Evolutionary conservation across 2,329 filamentous ascomycete species (phyloP).

Genomic region (Thelonectria blattea): DNA sequence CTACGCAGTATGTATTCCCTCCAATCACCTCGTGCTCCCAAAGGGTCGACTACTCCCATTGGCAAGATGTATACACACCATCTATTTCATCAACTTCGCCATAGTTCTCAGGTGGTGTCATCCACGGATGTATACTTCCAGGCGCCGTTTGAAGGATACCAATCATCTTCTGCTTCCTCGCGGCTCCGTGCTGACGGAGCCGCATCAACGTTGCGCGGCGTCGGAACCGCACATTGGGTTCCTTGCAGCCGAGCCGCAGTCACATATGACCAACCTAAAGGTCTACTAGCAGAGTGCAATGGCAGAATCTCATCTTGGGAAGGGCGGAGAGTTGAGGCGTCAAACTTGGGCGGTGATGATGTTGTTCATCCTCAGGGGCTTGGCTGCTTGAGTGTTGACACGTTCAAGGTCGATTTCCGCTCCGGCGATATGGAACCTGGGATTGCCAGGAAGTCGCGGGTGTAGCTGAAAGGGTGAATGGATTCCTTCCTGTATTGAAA

Average conservation of each 20-base stretch:
- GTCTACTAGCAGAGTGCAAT: neutral
- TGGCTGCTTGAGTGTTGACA: no score
- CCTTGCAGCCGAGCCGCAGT: neutral
- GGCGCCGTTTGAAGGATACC: neutral
- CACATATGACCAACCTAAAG: neutral
- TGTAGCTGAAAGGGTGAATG: no score
- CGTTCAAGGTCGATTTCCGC: no score
- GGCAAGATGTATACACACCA: neutral
- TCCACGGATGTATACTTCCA: neutral
- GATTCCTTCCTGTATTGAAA: no score
- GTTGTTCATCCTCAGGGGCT: no score
- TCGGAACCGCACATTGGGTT: neutral
- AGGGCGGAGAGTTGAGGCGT: no score
- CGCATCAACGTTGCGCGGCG: neutral
- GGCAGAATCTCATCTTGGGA: neutral
- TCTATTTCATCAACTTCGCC: neutral
- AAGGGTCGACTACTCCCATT: neutral
- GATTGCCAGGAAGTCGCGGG: no score
- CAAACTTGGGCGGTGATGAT: no score
- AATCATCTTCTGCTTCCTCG: neutral
- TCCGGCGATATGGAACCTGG: no score
- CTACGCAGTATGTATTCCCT: neutral
- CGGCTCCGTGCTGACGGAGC: neutral
- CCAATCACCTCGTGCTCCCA: neutral
- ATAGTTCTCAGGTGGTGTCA: neutral